phyloP scores from a whole-genome alignment of 106 monocot genomes.

The Posidonia australis region DNA sequence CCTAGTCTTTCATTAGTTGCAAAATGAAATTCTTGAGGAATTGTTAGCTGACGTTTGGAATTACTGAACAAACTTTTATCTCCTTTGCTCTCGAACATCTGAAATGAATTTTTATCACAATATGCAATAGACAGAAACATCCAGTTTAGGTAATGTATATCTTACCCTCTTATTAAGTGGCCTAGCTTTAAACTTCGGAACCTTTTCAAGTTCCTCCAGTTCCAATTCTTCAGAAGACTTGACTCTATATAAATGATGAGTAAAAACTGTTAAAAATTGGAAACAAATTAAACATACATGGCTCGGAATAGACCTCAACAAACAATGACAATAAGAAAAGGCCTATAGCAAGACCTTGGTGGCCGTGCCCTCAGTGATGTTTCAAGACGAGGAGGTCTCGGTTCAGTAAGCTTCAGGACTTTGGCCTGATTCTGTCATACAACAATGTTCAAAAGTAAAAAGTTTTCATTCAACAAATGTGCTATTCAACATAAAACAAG shows the following conservation, averaged over 20 bases:
- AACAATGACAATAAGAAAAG: neutral
- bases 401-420: slow-evolving; percentile 47
- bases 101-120: neutral
- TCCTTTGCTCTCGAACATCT: slow-evolving; percentile 85
- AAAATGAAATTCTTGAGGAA: slow-evolving; percentile 91
- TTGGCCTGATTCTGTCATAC: slow-evolving; percentile 48
- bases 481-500: neutral
- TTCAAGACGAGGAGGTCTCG: slow-evolving; percentile 62
- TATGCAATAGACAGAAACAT: neutral
- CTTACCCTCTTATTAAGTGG: slow-evolving; percentile 81
- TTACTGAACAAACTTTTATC: slow-evolving; percentile 36
- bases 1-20: slow-evolving; percentile 80
- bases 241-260: slow-evolving; percentile 22
- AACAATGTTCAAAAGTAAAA: neutral
- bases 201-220: slow-evolving; percentile 67
- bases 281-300: neutral
- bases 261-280: neutral
- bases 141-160: neutral
- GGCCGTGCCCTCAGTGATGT: slow-evolving; percentile 72
- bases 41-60: slow-evolving; percentile 51
- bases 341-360: slow-evolving; percentile 28
- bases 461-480: neutral
- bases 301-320: too few species aligned
- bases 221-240: slow-evolving; percentile 79
- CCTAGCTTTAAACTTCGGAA: slow-evolving; percentile 92